Evolutionary conservation across 2,329 filamentous ascomycete genomes (phyloP), one percentile per base, ranked within the genome.

Genomic region (Cercospora zeina): DNA sequence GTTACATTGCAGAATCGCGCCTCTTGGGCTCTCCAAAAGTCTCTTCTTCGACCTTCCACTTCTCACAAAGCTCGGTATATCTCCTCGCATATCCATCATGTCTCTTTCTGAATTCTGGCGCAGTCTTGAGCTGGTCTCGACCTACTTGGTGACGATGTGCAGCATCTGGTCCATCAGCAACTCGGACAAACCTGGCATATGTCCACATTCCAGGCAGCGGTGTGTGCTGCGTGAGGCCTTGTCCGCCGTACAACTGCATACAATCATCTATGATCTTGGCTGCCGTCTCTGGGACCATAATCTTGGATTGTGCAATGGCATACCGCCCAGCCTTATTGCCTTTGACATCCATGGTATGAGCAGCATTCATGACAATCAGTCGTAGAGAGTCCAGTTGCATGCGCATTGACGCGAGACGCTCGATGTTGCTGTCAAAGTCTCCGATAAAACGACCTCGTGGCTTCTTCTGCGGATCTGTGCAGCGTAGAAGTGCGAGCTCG

Each of bases 291-390:
- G 93, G 93, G 7, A 95, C 89, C 21, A 96, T 84, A 0, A 97
- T 88, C 82, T 97, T 97, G 68, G 92, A 92, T 79, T 96, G 85
- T 19, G 92, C 93, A 67, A 97, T 97, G 76, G 97, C 91, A 75
- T 88, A 90, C 59, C 96, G 84, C 0, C 93, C 91, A 64, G 86
- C 85, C 82, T 97, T 97, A 69, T 93, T 89, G 66, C 92, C 88
- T 11, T 87, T 83, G 67, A 90, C 84, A 78, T 97, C 93, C 80
- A 97, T 97, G 78, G 90, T 91, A 76, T 95, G 89, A 62, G 93
- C 93, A 1, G 93, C 93, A 77, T 97, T 96, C 67, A 96, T 86
- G 3, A 97, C 93, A 39, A 96, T 79, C 14, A 97, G 84, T 31
- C 93, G 89, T 0, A 93, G 90, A 0, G 91, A 86, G 75, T 97